Base-by-base conservation (phyloP, 1,284 basidiomycete species). In the Cutaneotrichosporon dermatis region DNA sequence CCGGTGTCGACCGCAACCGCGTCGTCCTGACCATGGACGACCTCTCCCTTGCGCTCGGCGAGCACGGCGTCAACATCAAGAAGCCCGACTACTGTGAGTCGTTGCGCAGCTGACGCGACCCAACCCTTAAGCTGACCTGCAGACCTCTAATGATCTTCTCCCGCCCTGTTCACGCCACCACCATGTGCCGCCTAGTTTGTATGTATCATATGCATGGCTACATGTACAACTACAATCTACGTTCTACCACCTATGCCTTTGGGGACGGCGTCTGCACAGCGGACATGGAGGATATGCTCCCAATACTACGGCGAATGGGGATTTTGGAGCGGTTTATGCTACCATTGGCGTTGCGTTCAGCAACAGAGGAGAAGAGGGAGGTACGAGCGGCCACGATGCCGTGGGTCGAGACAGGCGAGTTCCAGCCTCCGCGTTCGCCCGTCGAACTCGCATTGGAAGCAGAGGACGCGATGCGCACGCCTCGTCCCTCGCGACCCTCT, bases 11-110 rank as follows among this genome's bases (percentile, higher is more conserved):
- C 73, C 91, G 92, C 73, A 92, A 91, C 42, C 86, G 91, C 65
- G 98, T 96, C 13, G 92, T 94, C 0, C 80, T 99, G 61, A 97
- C 92, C 5, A 97, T 98, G 93, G 96, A 99, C 64, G 96, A 99
- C 74, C 82, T 99, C 50, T 89, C 88, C 62, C 83, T 92, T 6
- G 96, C 96, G 1, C 83, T 99, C 34, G 84, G 85, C 44, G 96
- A 99, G 77, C 97, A 98, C 73, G 95, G 96, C 6, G 92, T 97
- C 69, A 93, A 89, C 68, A 85, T 90, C n/a, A 86, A 88, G 73
- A 93, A 93, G 71, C 90, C 92, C n/a, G 92, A 94, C 65, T 95
- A 76, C 55, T 79, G 77, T 77, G 55, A 66, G 25, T 25, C 3
- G 76, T 73, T 2, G 4, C 37, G 9, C 37, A 40, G 49, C 49